Conservation (phyloP, 2,329 filamentous ascomycete species). For the Teratosphaeria nubilosa region DNA sequence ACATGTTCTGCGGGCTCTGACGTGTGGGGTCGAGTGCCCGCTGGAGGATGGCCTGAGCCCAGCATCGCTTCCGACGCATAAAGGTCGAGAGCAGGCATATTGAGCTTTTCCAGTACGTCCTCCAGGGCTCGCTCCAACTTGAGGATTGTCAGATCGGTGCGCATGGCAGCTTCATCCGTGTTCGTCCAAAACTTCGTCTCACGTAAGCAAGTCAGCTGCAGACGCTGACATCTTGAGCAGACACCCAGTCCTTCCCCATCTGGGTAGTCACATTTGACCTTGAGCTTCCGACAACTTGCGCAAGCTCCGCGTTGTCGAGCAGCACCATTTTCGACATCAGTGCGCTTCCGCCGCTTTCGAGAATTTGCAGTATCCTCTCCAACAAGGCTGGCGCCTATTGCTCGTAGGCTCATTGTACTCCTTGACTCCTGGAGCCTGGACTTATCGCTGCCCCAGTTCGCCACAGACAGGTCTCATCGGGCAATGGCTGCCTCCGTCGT, state of each 20-base stretch:
- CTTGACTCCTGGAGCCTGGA: neutral
- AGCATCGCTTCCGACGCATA: neutral
- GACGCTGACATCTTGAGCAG: neutral
- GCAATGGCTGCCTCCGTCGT: no score
- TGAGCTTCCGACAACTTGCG: neutral
- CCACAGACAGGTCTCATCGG: no score
- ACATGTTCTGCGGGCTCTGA: neutral
- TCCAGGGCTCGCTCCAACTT: neutral
- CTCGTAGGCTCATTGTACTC: neutral
- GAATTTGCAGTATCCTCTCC: neutral
- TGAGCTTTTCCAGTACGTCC: neutral
- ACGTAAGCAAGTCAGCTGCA: neutral
- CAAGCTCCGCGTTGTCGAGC: neutral
- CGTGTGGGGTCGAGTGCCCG: neutral
- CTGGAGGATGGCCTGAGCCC: neutral
- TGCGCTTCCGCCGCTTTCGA: neutral
- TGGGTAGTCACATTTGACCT: neutral
- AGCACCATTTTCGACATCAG: neutral
- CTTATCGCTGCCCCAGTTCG: no score
- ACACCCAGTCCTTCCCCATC: neutral
- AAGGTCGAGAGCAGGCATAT: neutral
- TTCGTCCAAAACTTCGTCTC: neutral
- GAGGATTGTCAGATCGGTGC: neutral
- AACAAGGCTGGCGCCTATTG: neutral
- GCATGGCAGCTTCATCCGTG: neutral